Conservation (phyloP, 1,284 basidiomycete genomes). For the Ceratobasidium theobromae region DNA sequence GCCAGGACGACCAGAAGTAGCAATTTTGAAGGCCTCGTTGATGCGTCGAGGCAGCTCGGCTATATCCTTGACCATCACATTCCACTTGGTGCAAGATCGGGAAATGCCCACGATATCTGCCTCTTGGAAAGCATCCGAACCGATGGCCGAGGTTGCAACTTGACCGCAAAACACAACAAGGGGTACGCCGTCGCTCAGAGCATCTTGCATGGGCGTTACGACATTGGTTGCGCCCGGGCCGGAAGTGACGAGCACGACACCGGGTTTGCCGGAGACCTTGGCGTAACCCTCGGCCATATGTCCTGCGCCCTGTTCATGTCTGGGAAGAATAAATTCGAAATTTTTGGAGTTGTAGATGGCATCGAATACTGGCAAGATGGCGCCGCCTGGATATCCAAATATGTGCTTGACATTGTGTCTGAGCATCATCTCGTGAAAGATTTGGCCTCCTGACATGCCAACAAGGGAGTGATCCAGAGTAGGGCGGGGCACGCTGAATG, state of each 20-base stretch:
- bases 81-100: slow-evolving; percentile 98
- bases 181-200: slow-evolving; percentile 91
- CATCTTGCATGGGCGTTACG: slow-evolving; percentile 97
- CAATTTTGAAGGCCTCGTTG: slow-evolving; percentile 99
- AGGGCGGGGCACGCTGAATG: slow-evolving; percentile 24
- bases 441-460: slow-evolving; percentile 93
- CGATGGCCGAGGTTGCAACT: slow-evolving; percentile 97
- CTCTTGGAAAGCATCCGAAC: slow-evolving; percentile 98
- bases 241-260: slow-evolving; percentile 96
- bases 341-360: slow-evolving; percentile 96
- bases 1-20: slow-evolving; percentile 93
- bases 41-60: slow-evolving; percentile 91
- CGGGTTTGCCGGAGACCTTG: slow-evolving; percentile 95
- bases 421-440: slow-evolving; percentile 99
- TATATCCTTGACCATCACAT: slow-evolving; percentile 99
- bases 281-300: slow-evolving; percentile 99
- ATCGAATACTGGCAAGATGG: slow-evolving; percentile 98
- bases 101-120: slow-evolving; percentile 97
- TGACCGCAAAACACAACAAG: slow-evolving; percentile 96
- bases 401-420: slow-evolving; percentile 95
- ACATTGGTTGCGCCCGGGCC: slow-evolving; percentile 98
- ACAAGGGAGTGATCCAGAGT: slow-evolving; percentile 77
- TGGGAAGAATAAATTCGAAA: slow-evolving; percentile 93
- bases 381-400: slow-evolving; percentile 97
- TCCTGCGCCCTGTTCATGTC: slow-evolving; percentile 97